A percentile compares a stretch with the other conserved stretches of the same genome.
phyloP scores from a whole-genome alignment of 192 early-diverging fungal species.

The Dimargaris verticillata region DNA sequence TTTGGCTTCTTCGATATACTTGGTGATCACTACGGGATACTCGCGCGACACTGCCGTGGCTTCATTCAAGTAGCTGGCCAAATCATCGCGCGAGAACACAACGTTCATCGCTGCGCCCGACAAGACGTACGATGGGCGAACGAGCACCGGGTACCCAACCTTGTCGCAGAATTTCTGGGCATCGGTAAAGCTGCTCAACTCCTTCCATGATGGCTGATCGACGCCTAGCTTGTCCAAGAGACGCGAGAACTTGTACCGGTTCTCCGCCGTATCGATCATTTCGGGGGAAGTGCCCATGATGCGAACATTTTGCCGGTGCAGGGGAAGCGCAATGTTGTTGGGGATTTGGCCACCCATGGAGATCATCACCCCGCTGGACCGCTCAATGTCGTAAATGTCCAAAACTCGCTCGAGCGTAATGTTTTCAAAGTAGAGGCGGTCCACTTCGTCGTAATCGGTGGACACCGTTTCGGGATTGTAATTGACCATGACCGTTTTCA shows the following conservation, averaged over 20 bases:
- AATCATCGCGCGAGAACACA: slow-evolving; percentile 66
- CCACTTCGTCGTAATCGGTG: slow-evolving; percentile 97
- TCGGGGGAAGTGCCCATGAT: slow-evolving; percentile 92
- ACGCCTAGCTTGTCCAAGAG: slow-evolving; percentile 92
- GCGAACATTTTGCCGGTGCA: slow-evolving; percentile 81
- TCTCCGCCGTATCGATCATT: slow-evolving; percentile 93
- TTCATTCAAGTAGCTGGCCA: slow-evolving; percentile 70
- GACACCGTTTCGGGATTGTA: slow-evolving; percentile 99
- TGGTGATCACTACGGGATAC: slow-evolving; percentile 91
- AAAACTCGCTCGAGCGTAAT: slow-evolving; percentile 83
- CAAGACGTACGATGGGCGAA: slow-evolving; percentile 93
- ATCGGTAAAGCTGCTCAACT: slow-evolving; percentile 75
- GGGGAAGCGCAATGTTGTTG: slow-evolving; percentile 89
- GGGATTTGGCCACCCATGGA: slow-evolving; percentile 96
- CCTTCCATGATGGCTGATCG: slow-evolving; percentile 95
- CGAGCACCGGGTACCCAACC: slow-evolving; percentile 89
- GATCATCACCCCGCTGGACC: slow-evolving; percentile 72
- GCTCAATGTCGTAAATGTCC: slow-evolving; percentile 93
- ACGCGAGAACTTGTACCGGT: slow-evolving; percentile 95
- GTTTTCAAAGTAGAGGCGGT: slow-evolving; percentile 94
- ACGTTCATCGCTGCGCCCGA: slow-evolving; percentile 99
- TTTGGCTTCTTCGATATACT: slow-evolving; percentile 96
- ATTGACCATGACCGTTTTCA: slow-evolving; percentile 98
- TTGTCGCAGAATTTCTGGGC: slow-evolving; percentile 72
- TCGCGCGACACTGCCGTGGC: slow-evolving; percentile 86